Evolutionary conservation across 805 yeast genomes (phyloP), one percentile per base, ranked within the genome.

Genomic region (Spathaspora arborariae): DNA sequence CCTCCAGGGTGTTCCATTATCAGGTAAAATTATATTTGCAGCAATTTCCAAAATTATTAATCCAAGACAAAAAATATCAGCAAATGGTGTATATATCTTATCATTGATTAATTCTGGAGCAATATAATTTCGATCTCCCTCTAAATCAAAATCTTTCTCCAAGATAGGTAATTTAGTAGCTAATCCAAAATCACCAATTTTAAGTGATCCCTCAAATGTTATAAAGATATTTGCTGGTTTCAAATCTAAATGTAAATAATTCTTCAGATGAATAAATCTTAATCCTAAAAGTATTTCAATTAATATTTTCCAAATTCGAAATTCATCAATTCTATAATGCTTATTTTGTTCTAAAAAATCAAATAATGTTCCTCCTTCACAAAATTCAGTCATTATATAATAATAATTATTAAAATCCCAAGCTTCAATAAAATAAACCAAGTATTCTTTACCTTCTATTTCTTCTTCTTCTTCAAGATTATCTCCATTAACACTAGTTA

Each of bases 171-270:
- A 70, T 53, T 79, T 81, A 2, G 96, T 80, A 5, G 97, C 96
- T 75, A 94, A 81, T 7, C 99, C 99, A 71, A 94, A 94, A 67
- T 94, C 99, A 16, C 97, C 99, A 59, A 94, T 85, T 69, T 92
- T 94, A 56, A 94, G 76, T 24, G 82, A 80, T 22, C 99, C 99
- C 62, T 94, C 98, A 67, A 94, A 94, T 0, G 97, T 89, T 44
- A 94, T 84, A 58, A 94, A 85, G 2, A 94, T 82, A 64, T 94
- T 94, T 1, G 97, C 97, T 0, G 99, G 99, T 66, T 94, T 94
- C 59, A 94, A 67, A 65, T 94, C 99, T 45, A 94, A 70, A 67
- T 94, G 99, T 43, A 91, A 70, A 45, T 88, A 84, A 50, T 78
- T 78, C 39, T 81, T 74, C 57, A 74, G 76, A 62, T 94, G 99